phyloP scores from a whole-genome alignment of 2,329 filamentous ascomycete species.

The Passalora sequoiae region DNA sequence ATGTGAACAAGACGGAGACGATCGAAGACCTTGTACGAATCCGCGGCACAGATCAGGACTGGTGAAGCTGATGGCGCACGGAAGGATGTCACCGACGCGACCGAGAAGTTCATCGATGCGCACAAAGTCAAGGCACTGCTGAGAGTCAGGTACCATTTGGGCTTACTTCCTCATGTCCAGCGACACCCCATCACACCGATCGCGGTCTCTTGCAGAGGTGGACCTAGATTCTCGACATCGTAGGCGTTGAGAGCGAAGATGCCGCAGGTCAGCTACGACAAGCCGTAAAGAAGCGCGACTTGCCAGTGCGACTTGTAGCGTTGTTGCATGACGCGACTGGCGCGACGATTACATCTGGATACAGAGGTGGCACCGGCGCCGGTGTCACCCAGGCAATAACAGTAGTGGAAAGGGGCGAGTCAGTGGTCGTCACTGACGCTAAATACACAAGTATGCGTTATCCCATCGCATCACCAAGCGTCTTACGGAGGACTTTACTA shows the following conservation, averaged over 20 bases:
- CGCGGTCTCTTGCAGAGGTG: constrained; percentile 88
- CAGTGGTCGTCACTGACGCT: no score
- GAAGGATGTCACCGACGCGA: constrained; percentile 90
- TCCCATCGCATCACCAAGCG: no score
- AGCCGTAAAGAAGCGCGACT: constrained; percentile 66
- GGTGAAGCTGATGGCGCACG: constrained; percentile 82
- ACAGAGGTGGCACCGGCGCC: no score
- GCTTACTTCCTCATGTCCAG: constrained; percentile 96
- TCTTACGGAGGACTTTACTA: no score
- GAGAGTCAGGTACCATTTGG: constrained; percentile 69
- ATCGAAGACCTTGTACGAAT: constrained; percentile 93
- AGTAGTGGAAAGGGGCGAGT: no score
- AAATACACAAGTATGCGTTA: no score
- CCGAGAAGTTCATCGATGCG: constrained; percentile 85
- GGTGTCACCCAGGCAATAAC: no score
- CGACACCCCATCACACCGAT: constrained; percentile 88
- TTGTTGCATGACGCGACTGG: constrained; percentile 92
- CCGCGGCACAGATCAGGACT: constrained; percentile 90
- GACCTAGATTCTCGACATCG: constrained; percentile 97
- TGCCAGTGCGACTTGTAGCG: constrained; percentile 78
- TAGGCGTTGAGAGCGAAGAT: constrained; percentile 83
- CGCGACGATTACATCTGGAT: constrained; percentile 82
- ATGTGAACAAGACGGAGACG: constrained; percentile 92
- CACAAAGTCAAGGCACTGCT: constrained; percentile 62
- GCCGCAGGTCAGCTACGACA: constrained; percentile 84